phyloP scores from a whole-genome alignment of 2,329 filamentous ascomycete genomes.

The Alternaria viburni region DNA sequence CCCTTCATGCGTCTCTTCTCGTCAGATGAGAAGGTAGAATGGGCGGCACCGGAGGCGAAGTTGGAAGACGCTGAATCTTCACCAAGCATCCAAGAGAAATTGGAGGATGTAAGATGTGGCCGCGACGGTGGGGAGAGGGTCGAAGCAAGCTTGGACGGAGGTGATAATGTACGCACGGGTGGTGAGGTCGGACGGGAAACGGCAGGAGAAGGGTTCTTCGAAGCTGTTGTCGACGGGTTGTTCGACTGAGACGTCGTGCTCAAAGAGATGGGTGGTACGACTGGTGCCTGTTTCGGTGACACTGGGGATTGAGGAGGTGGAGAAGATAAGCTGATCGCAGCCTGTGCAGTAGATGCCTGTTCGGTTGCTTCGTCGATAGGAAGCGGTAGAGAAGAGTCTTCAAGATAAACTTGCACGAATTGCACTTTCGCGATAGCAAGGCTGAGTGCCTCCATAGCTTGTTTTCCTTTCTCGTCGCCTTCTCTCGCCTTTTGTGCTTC shows the following conservation, averaged over 20 bases:
- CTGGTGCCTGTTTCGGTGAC: conserved; percentile 25
- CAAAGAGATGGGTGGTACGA: conserved; percentile 27
- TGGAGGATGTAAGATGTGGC: conserved; percentile 73
- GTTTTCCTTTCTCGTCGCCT: conserved; percentile 32
- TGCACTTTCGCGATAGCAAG: conserved; percentile 59
- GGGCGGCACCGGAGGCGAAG: conserved; percentile 44
- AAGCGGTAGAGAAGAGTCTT: conserved; percentile 54
- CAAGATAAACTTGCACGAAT: conserved; percentile 59
- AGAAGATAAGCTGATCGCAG: conserved; percentile 26
- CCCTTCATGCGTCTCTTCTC: conserved; percentile 46
- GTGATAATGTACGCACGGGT: conserved; percentile 8
- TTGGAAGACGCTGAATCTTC: conserved; percentile 43
- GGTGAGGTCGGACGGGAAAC: conserved; percentile 27
- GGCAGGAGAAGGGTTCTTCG: conserved; percentile 10
- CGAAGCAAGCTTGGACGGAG: conserved; percentile 19
- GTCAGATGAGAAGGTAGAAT: conserved; percentile 43
- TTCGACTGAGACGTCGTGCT: conserved; percentile 8
- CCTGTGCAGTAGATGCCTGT: conserved; percentile 31
- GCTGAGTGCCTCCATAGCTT: conserved; percentile 51
- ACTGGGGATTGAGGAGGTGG: conserved; percentile 23
- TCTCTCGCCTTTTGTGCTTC: conserved; percentile 40
- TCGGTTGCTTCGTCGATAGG: conserved; percentile 47
- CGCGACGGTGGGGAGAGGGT: conserved; percentile 56
- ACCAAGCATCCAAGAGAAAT: conserved; percentile 78
- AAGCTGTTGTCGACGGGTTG: conserved; percentile 1